These are phyloP conservation scores for Boletus sp. DNA, from an alignment of 768 basidiomycete genomes.

Conservation along the genomic window DNA sequence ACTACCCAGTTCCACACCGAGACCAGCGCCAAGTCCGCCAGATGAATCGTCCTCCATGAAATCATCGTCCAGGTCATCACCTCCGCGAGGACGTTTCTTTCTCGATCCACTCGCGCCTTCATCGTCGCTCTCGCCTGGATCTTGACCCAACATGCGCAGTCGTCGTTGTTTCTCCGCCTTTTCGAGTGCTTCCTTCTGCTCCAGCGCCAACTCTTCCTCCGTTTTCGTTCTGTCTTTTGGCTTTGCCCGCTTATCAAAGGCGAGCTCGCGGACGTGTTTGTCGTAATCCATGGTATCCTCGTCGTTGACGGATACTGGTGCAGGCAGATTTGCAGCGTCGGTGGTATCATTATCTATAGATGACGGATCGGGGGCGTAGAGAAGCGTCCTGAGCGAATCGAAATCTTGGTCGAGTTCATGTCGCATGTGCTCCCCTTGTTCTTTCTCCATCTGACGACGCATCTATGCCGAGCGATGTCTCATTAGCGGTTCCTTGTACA, in stretches of 20 bases:
- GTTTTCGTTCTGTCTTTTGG: constrained; percentile 96
- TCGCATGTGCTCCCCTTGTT: constrained; percentile 81
- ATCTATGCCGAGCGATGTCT: constrained; percentile 44
- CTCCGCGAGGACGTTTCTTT: constrained; percentile 58
- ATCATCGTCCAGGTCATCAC: constrained; percentile 92
- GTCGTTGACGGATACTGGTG: not conserved
- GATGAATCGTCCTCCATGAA: constrained; percentile 45
- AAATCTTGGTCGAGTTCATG: constrained; percentile 88
- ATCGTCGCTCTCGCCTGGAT: constrained; percentile 63
- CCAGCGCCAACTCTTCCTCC: constrained; percentile 87
- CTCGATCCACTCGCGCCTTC: constrained; percentile 40
- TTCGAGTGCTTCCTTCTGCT: constrained; percentile 83
- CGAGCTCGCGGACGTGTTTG: constrained; percentile 85
- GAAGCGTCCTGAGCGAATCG: constrained; percentile 69
- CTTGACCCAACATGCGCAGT: constrained; percentile 82
- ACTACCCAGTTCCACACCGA: constrained; percentile 41
- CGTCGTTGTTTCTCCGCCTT: constrained; percentile 77
- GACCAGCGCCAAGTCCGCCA: constrained; percentile 32
- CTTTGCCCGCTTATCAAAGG: constrained; percentile 89
- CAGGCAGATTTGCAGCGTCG: not conserved
- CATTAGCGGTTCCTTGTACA: not conserved
- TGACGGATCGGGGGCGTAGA: constrained; percentile 56
- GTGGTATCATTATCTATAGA: constrained; percentile 37
- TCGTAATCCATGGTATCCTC: constrained; percentile 71
- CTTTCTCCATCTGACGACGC: constrained; percentile 82